Percentiles rank a stretch among this genome's conserved stretches.
Evolutionary conservation across 805 yeast genomes (phyloP).

Genomic region (Lipomyces orientalis): DNA sequence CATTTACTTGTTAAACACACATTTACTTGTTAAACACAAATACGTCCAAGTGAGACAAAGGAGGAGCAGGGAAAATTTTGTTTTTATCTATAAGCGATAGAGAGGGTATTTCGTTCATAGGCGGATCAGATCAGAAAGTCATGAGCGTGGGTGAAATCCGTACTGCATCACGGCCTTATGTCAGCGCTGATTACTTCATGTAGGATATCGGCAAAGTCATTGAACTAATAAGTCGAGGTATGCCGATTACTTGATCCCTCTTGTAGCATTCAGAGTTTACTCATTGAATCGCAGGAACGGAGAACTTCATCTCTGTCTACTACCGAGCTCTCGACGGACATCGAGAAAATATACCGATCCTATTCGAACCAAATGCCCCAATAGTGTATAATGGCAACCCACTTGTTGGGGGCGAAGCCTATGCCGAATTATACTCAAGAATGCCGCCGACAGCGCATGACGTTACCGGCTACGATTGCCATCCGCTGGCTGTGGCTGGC

Average conservation of each 20-base stretch:
- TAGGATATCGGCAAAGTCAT: constrained; percentile 24
- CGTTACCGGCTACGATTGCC: constrained; percentile 46
- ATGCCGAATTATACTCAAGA: constrained; percentile 44
- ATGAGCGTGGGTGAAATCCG: not conserved
- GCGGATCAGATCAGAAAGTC: not conserved
- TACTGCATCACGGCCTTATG: not conserved
- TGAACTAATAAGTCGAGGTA: constrained; percentile 31
- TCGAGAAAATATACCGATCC: constrained; percentile 40
- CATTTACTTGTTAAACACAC: too few relatives aligned
- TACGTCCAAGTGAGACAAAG: not conserved
- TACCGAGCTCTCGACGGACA: constrained; percentile 46
- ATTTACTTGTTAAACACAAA: too few relatives aligned
- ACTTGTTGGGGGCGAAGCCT: constrained; percentile 48
- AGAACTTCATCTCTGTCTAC: constrained; percentile 42
- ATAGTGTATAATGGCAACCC: constrained; percentile 53
- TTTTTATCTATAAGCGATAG: not conserved
- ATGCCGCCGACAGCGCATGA: constrained; percentile 49
- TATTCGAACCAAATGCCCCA: constrained; percentile 44
- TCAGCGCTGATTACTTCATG: not conserved
- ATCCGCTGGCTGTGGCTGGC: constrained; percentile 46
- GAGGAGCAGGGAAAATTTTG: not conserved
- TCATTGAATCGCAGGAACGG: constrained; percentile 52
- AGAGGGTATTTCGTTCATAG: not conserved
- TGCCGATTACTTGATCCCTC: not conserved
- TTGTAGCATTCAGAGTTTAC: not conserved